phyloP scores from a whole-genome alignment of 2,329 filamentous ascomycete genomes.

The Botrytis hyacinthi region DNA sequence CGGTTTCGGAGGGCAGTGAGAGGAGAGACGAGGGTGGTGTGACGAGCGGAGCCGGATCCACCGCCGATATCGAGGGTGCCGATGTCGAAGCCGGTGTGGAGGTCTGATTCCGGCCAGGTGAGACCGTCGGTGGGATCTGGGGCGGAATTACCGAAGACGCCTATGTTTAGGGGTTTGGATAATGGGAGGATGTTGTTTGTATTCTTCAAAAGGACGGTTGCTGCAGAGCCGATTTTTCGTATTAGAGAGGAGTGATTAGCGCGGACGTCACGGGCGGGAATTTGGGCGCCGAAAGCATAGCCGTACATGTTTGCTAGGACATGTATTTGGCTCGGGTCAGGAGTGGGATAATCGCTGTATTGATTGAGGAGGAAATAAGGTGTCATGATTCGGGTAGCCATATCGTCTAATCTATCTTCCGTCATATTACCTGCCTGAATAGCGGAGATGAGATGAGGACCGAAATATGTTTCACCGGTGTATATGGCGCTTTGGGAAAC shows the following conservation, averaged over 20 bases:
- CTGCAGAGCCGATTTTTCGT: constrained; percentile 52
- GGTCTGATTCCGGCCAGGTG: background rate
- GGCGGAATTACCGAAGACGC: constrained; percentile 56
- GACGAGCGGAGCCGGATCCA: constrained; percentile 48
- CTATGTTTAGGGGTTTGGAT: constrained; percentile 46
- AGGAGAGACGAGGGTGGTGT: constrained; percentile 59
- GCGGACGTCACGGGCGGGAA: constrained; percentile 63
- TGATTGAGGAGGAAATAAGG: constrained; percentile 57
- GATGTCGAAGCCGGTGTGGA: constrained; percentile 15
- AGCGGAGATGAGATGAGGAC: constrained; percentile 42
- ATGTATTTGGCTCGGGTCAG: constrained; percentile 43
- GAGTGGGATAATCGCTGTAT: constrained; percentile 42
- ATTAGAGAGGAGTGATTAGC: constrained; percentile 40
- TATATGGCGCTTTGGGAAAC: background rate
- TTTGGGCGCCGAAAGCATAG: constrained; percentile 33
- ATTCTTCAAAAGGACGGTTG: constrained; percentile 64
- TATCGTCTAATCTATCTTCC: constrained; percentile 64
- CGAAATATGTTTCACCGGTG: constrained; percentile 23
- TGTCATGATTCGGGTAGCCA: constrained; percentile 54
- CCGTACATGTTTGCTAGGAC: constrained; percentile 48
- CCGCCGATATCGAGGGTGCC: constrained; percentile 30
- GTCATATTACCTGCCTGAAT: constrained; percentile 65
- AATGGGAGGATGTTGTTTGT: constrained; percentile 58
- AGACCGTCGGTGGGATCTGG: constrained; percentile 51
- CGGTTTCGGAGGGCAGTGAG: constrained; percentile 51